Percentiles rank a stretch among this genome's conserved stretches.
Conservation (phyloP, 2,329 filamentous ascomycete species). For the Venturia asperata region DNA sequence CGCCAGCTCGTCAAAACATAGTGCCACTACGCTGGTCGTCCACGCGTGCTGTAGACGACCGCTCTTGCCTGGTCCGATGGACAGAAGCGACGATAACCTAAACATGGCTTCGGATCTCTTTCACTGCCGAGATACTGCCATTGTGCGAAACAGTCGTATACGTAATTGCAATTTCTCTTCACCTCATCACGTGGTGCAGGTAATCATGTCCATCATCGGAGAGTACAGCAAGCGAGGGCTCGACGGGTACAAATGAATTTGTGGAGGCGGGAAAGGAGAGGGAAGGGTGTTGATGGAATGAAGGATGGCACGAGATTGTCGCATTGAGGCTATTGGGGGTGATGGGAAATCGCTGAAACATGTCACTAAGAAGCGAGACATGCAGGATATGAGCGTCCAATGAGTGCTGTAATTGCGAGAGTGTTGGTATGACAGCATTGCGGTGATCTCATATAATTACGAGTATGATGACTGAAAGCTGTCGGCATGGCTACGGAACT, state of each 20-base stretch:
- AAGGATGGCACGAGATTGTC: slow-evolving; percentile 13
- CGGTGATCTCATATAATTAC: neutral
- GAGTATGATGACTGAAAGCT: neutral
- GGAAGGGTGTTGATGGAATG: neutral
- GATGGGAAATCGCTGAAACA: neutral
- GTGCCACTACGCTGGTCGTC: neutral
- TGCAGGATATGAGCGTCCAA: neutral
- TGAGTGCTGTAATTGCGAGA: neutral
- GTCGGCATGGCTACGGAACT: no score
- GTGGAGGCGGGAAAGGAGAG: slow-evolving; percentile 12
- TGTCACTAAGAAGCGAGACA: neutral
- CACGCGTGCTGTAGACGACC: neutral
- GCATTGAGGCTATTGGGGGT: neutral
- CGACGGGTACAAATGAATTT: neutral
- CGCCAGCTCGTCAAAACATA: no score
- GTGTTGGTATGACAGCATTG: neutral
- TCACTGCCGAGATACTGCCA: no score
- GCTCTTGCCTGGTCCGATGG: neutral
- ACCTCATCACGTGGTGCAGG: neutral
- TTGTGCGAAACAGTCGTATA: no score
- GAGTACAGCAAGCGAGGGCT: neutral
- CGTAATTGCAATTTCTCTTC: neutral
- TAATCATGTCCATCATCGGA: neutral
- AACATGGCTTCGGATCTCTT: no score
- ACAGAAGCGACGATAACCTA: neutral